Percentiles rank a stretch among this genome's conserved stretches.
Evolutionary conservation across 495 filamentous ascomycete species (phyloP).

Genomic region (Neurospora africana): DNA sequence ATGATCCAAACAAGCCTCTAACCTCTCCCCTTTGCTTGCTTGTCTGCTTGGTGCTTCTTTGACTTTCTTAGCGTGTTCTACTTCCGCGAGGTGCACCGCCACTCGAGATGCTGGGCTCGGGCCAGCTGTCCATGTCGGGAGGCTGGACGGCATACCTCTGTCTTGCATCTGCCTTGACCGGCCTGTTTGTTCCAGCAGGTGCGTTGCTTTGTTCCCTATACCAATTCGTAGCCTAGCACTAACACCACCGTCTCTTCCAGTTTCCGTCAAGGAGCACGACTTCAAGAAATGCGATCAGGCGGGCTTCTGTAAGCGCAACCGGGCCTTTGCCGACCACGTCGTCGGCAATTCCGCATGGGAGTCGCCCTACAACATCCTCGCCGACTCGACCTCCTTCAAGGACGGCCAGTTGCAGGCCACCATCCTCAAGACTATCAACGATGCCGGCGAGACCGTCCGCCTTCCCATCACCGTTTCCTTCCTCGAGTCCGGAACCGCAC

Average conservation of each 20-base stretch:
- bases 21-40: slow-evolving; percentile 6
- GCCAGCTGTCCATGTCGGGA: slow-evolving; percentile 33
- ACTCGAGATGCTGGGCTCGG: slow-evolving; percentile 28
- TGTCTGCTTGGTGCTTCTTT: neutral
- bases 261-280: slow-evolving; percentile 81
- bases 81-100: neutral
- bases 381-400: slow-evolving; percentile 60
- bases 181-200: slow-evolving; percentile 42
- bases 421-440: slow-evolving; percentile 62
- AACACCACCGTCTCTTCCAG: slow-evolving; percentile 28
- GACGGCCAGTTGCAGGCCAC: slow-evolving; percentile 69
- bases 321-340: slow-evolving; percentile 73
- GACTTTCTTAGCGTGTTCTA: slow-evolving; percentile 3
- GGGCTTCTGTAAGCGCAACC: slow-evolving; percentile 92
- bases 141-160: slow-evolving; percentile 48
- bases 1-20: slow-evolving; percentile 2
- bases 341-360: slow-evolving; percentile 55
- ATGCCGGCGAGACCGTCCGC: slow-evolving; percentile 51
- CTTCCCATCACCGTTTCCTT: slow-evolving; percentile 82
- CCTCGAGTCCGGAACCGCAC: slow-evolving; percentile 74
- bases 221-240: slow-evolving; percentile 4
- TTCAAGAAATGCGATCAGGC: slow-evolving; percentile 95
- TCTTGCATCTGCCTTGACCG: slow-evolving; percentile 32
- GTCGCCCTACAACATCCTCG: slow-evolving; percentile 70
- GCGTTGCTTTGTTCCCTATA: slow-evolving; percentile 7